Evolutionary conservation across 345 rosid genomes (phyloP).

Genomic region (Boechera retrofracta): DNA sequence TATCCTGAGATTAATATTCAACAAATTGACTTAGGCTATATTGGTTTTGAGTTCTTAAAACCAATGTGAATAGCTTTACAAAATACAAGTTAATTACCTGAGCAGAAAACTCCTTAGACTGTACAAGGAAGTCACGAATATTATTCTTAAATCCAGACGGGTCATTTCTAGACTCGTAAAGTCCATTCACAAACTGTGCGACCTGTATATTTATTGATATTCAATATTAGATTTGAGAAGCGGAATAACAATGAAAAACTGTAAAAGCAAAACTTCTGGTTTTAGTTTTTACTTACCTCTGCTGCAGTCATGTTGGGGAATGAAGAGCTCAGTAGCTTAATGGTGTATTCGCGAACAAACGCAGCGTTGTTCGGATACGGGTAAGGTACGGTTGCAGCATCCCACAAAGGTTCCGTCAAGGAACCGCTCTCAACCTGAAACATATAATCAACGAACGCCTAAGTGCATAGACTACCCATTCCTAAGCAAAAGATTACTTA

Average conservation of each 20-base stretch:
- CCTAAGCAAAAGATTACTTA: background rate
- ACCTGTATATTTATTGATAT: no score
- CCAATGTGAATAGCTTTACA: background rate
- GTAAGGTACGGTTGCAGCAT: slow-evolving; percentile 71
- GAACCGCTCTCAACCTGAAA: slow-evolving; percentile 83
- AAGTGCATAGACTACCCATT: background rate
- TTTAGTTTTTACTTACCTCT: no score
- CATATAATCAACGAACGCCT: background rate
- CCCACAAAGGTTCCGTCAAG: slow-evolving; percentile 94
- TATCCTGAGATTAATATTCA: no score
- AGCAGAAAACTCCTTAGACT: slow-evolving; percentile 81
- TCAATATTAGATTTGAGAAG: no score
- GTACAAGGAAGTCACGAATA: slow-evolving; percentile 94
- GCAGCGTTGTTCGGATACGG: slow-evolving; percentile 74
- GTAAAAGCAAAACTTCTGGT: no score
- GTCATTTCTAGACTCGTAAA: slow-evolving; percentile 82
- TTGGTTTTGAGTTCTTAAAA: no score
- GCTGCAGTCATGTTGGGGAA: no score
- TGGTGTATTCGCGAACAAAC: slow-evolving; percentile 90
- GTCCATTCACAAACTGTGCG: slow-evolving; percentile 88
- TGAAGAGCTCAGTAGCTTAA: no score
- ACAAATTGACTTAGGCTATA: no score
- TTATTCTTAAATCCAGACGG: slow-evolving; percentile 80
- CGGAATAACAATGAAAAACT: no score
- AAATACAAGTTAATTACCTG: slow-evolving; percentile 53